phyloP scores from a whole-genome alignment of 2,329 filamentous ascomycete species.

The Shiraia bambusicola region DNA sequence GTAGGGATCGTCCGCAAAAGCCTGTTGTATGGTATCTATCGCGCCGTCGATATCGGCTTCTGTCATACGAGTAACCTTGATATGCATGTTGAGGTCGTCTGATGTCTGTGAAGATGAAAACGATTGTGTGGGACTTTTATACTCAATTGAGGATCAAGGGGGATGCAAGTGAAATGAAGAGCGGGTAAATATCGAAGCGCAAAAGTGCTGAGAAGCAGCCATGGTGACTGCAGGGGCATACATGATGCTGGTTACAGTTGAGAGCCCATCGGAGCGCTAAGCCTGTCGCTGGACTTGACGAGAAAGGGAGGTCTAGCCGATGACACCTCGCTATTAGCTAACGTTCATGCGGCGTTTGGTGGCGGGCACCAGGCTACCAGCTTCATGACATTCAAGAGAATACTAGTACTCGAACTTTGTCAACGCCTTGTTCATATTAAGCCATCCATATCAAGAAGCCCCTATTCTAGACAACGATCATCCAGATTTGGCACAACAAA shows the following conservation, averaged over 20 bases:
- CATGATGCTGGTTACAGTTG: constrained; percentile 5
- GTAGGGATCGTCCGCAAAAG: constrained; percentile 68
- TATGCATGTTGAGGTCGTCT: constrained; percentile 38
- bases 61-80: constrained; percentile 59
- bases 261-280: constrained; percentile 1
- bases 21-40: constrained; percentile 65
- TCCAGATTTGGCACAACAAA: too few species aligned
- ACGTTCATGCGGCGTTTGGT: background rate
- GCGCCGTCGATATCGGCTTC: constrained; percentile 64
- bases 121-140: background rate
- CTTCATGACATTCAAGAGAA: too few species aligned
- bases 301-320: constrained; percentile 3
- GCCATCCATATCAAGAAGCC: too few species aligned
- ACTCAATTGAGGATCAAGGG: constrained; percentile 1
- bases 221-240: constrained; percentile 15
- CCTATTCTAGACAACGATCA: too few species aligned
- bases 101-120: background rate
- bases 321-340: background rate
- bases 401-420: too few species aligned
- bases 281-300: constrained; percentile 1
- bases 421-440: too few species aligned
- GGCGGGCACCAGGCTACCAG: too few species aligned
- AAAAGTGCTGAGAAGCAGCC: constrained; percentile 3
- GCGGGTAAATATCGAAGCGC: background rate
- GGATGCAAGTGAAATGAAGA: background rate